Evolutionary conservation across 2,329 filamentous ascomycete genomes (phyloP), one percentile per base, ranked within the genome.

Genomic region (Pseudogymnoascus sp.): DNA sequence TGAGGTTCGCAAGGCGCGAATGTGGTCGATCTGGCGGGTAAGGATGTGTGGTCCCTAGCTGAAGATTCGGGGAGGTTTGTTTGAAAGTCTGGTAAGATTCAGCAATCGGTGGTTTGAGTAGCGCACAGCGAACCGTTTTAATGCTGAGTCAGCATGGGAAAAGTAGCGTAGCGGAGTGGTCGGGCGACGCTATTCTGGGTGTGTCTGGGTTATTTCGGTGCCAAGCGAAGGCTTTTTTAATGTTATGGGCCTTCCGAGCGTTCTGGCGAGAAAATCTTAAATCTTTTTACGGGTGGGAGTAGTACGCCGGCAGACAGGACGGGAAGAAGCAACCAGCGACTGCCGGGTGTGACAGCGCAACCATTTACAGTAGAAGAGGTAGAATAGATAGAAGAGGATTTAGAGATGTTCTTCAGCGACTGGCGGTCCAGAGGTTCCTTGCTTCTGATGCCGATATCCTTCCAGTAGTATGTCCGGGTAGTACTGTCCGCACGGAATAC

Each of bases 191-290:
- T 56, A 56, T 56, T 56, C 50, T 56, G 10, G 50, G 50, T 18
- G 10, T 33, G 18, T 44, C 40, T 44, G 18, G 42, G 42, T 23
- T 23, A 18, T 33, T 56, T 56, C 12, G 28, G 50, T 12, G 50
- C 50, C 50, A 56, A 56, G 50, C 50, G 50, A 56, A 56, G 50
- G 50, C 50, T 56, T 56, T 56, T 56, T 56, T 56, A 56, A 56
- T 56, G 50, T 56, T 56, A 56, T 56, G 50, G 50, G 50, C 50
- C 50, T 56, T 56, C 50, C 25, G 50, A 16, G 50, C 50, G 28
- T 56, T 56, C 50, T 56, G 50, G 50, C 50, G 50, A 35, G 50
- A 56, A 56, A 56, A 56, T 56, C 50, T 35, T 56, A 56, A 56
- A 33, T 56, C 50, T 14, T 56, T 56, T 56, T 33, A 33, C 50